Conservation (phyloP, 306 rosid genomes). For the Citrullus colocynthis region DNA sequence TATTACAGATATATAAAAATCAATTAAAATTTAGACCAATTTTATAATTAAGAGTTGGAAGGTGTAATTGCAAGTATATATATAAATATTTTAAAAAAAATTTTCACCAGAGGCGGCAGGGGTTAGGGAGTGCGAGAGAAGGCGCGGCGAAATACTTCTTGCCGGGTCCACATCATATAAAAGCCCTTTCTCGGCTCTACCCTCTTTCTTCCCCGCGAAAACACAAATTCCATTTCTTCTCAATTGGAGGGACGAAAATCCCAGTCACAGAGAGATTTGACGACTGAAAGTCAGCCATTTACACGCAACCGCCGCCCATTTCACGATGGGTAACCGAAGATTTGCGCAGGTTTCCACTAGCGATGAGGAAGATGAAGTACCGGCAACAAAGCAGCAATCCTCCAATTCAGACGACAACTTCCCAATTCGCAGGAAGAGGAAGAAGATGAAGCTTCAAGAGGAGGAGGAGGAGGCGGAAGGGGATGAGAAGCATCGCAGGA, state of each 20-base stretch:
- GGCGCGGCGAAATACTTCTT: neutral
- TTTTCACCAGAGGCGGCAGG: neutral
- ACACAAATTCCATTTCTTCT: neutral
- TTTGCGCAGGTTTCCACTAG: constrained; percentile 57
- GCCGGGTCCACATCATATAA: neutral
- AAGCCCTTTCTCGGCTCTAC: neutral
- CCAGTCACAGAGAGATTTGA: neutral
- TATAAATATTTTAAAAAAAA: neutral
- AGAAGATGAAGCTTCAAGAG: constrained; percentile 30
- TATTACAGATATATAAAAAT: no score
- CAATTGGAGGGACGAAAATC: neutral
- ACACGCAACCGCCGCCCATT: no score
- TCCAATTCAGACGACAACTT: constrained; percentile 12
- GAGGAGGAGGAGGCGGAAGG: constrained; percentile 12
- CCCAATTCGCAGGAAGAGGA: constrained; percentile 28
- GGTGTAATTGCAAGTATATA: no score
- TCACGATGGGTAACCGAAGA: constrained; percentile 62
- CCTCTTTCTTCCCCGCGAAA: neutral
- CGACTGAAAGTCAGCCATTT: neutral
- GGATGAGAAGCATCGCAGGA: constrained; percentile 4
- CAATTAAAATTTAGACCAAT: no score
- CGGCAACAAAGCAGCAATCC: constrained; percentile 8
- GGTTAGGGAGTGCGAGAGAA: neutral
- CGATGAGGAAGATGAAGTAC: constrained; percentile 61
- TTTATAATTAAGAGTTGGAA: no score